Conservation (phyloP, 2,329 filamentous ascomycete genomes). For the Aspergillus ustus region DNA sequence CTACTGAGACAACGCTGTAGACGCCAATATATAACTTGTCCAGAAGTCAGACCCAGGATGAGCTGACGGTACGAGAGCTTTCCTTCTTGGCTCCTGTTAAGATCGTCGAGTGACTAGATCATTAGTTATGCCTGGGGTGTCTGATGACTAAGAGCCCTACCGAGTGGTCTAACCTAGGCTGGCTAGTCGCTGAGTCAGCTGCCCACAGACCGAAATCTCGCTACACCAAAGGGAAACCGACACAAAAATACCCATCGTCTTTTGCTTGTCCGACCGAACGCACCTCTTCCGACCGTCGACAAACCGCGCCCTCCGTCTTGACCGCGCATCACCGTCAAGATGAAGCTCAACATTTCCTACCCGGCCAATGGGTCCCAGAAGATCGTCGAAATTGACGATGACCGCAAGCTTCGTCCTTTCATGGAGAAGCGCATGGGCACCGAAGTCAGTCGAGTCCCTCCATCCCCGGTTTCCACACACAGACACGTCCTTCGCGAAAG, state of each 20-base stretch:
- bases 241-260: conserved; percentile 36
- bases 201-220: conserved; percentile 45
- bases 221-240: conserved; percentile 49
- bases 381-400: conserved; percentile 98
- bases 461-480: conserved; percentile 19
- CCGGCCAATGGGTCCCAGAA: conserved; percentile 99
- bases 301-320: conserved; percentile 52
- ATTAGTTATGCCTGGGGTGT: not conserved
- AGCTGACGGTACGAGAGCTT: not conserved
- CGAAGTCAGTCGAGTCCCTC: conserved; percentile 47
- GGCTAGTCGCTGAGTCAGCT: conserved; percentile 42
- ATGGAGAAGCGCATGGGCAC: conserved; percentile 90
- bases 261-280: conserved; percentile 34
- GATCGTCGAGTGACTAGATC: not conserved
- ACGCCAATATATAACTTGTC: not conserved
- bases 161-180: conserved; percentile 24
- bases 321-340: conserved; percentile 60
- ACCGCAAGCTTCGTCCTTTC: conserved; percentile 98
- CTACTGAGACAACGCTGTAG: not conserved
- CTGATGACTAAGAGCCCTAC: conserved; percentile 35
- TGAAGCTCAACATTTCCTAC: conserved; percentile 83
- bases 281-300: conserved; percentile 45
- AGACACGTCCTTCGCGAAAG: conserved; percentile 11
- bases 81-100: not conserved
- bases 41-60: not conserved